Evolutionary conservation across 768 basidiomycete species (phyloP), one percentile per base, ranked within the genome.

Genomic region (Leucosporidium creatinivorum): DNA sequence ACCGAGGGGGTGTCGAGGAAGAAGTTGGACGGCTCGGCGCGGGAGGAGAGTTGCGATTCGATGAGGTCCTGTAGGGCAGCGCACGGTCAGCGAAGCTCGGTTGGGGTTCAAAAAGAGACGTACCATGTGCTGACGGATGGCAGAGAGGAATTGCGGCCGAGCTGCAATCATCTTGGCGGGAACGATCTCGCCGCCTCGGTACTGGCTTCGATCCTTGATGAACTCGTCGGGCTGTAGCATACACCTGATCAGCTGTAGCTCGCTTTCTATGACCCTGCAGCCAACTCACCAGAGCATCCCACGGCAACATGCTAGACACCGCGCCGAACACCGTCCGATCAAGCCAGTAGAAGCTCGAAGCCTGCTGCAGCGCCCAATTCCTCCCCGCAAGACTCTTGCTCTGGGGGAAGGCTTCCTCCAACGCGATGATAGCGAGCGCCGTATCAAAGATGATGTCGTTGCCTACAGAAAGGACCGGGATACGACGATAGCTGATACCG

Each of bases 381-480:
- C 79, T 66, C 47, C 70, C 79, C 44, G 77, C 77, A 56, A 81
- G 79, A 58, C 80, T 75, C 62, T 81, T 83, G n/a, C 79, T 74
- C 5, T 70, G 70, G 13, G 84, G 84, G 73, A 84, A 84, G 10
- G 84, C 74, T 18, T 83, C 82, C 70, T 86, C 85, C 23, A 86
- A 80, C 4, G 78, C 80, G 26, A 80, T 74, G 18, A 80, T 80
- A 59, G 85, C 85, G 69, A 85, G 77, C 63, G 80, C 82, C 78
- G 83, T 85, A 75, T 85, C 85, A 73, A 83, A 84, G 31, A 51
- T 51, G 50, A 86, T 78, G 72, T 86, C 84, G 70, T 82, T 83
- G 19, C 85, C 85, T 54, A 86, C 83, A 13, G 85, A 83, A 12
- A 85, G 80, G 28, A 86, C 78, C 15, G 85, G 85, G 30, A 87